Percentiles rank a stretch among this genome's conserved stretches.
These are phyloP conservation scores for Gastrolobium villosum DNA, from an alignment of 306 rosid species.

Conservation along the genomic window DNA sequence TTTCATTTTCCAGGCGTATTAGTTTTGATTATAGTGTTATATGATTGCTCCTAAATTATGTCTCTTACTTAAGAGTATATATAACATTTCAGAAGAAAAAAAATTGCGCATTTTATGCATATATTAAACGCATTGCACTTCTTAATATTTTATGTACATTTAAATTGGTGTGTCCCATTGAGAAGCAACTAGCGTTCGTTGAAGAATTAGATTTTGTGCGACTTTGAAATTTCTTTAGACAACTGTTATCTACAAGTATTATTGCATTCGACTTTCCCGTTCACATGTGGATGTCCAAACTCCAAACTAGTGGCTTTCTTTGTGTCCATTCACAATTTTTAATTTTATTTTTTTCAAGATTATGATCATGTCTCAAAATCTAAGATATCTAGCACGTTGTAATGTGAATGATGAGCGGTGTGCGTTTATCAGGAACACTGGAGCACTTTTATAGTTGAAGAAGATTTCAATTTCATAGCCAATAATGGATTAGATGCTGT, in stretches of 20 bases:
- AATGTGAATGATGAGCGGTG: neutral
- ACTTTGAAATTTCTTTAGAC: neutral
- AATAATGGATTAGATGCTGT: slow-evolving; percentile 66
- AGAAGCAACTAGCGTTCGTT: too few relatives aligned
- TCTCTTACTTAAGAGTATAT: neutral
- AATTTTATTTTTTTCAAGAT: neutral
- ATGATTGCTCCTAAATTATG: neutral
- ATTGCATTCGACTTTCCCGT: neutral
- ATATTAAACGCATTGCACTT: too few relatives aligned
- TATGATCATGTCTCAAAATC: too few relatives aligned
- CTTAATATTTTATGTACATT: too few relatives aligned
- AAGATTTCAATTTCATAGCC: slow-evolving; percentile 73
- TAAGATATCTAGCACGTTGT: neutral
- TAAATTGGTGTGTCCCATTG: too few relatives aligned
- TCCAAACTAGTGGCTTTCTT: neutral
- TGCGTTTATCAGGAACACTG: slow-evolving; percentile 67
- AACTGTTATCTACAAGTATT: neutral
- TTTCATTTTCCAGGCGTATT: neutral
- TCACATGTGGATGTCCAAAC: neutral
- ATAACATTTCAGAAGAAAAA: neutral
- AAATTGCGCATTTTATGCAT: too few relatives aligned
- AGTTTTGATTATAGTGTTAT: neutral
- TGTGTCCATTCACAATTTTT: neutral
- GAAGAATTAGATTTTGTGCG: too few relatives aligned
- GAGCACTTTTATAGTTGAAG: slow-evolving; percentile 74